Evolutionary conservation across 306 rosid species (phyloP).

Genomic region (Arachis stenosperma): DNA sequence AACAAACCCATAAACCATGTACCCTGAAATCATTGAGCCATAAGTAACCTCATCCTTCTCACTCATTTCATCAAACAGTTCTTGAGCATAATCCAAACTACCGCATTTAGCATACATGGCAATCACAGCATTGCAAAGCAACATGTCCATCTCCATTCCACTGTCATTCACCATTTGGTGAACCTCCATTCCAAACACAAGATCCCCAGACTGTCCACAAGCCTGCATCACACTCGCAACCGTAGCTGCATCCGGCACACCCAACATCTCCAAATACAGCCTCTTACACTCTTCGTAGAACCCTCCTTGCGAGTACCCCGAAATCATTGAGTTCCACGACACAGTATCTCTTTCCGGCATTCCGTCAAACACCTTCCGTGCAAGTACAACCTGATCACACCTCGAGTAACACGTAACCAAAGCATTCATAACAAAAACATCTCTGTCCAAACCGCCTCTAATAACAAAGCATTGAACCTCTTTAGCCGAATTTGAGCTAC

Average conservation of each 20-base stretch:
- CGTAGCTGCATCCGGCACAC: conserved; percentile 61
- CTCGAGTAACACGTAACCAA: conserved; percentile 67
- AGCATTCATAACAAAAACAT: conserved; percentile 67
- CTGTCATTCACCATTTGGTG: conserved; percentile 54
- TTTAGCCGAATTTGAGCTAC: conserved; percentile 37
- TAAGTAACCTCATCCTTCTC: conserved; percentile 75
- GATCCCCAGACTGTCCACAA: conserved; percentile 84
- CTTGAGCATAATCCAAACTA: conserved; percentile 70
- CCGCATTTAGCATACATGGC: conserved; percentile 87
- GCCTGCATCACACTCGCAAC: conserved; percentile 77
- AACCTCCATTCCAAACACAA: conserved; percentile 67
- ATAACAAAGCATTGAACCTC: conserved; percentile 65
- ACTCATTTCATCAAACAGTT: conserved; percentile 67
- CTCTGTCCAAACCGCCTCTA: conserved; percentile 54
- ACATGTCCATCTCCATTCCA: conserved; percentile 55
- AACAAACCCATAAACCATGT: conserved; percentile 73
- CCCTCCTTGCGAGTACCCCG: conserved; percentile 80
- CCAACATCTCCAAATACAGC: conserved; percentile 60
- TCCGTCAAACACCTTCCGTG: conserved; percentile 64
- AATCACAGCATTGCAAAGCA: conserved; percentile 70
- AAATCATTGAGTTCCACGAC: conserved; percentile 90
- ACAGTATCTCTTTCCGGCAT: conserved; percentile 64
- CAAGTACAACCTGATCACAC: conserved; percentile 57
- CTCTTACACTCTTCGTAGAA: conserved; percentile 67
- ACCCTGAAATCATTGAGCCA: conserved; percentile 71